Conservation (phyloP, 768 basidiomycete genomes). For the Strobilomyces dryophilus region DNA sequence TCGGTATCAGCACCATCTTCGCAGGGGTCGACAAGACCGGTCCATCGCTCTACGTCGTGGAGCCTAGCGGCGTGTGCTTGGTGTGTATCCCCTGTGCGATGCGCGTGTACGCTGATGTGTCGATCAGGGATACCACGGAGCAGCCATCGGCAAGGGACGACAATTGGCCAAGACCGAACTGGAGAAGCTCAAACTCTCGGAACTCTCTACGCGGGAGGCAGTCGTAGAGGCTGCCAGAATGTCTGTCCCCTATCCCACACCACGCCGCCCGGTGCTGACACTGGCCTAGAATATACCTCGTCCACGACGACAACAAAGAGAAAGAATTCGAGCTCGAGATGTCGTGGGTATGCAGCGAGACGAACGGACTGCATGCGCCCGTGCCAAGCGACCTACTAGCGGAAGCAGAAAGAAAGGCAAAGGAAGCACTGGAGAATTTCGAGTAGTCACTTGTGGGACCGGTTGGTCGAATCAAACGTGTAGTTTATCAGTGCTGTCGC, state of each 20-base stretch:
- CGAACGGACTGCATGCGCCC: slow-evolving; percentile 69
- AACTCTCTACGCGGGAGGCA: slow-evolving; percentile 78
- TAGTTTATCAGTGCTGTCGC: not conserved
- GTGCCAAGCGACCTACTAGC: slow-evolving; percentile 82
- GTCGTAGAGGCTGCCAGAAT: slow-evolving; percentile 93
- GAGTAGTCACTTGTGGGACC: slow-evolving; percentile 35
- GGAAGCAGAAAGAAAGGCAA: slow-evolving; percentile 86
- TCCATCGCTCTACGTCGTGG: slow-evolving; percentile 83
- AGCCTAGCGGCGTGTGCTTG: slow-evolving; percentile 91
- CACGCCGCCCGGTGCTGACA: slow-evolving; percentile 6
- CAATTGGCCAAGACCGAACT: slow-evolving; percentile 97
- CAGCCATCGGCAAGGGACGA: slow-evolving; percentile 97
- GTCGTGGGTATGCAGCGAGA: slow-evolving; percentile 92
- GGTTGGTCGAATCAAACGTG: slow-evolving; percentile 4
- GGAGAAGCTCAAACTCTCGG: slow-evolving; percentile 88
- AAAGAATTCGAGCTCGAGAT: slow-evolving; percentile 98
- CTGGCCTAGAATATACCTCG: slow-evolving; percentile 79
- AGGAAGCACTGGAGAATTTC: slow-evolving; percentile 74
- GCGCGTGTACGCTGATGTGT: not conserved
- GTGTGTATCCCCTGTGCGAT: slow-evolving; percentile 40
- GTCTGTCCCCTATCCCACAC: slow-evolving; percentile 44
- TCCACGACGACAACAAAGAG: slow-evolving; percentile 97
- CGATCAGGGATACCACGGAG: slow-evolving; percentile 85
- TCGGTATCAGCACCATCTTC: slow-evolving; percentile 91
- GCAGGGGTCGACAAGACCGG: slow-evolving; percentile 87